Percentiles rank a stretch among this genome's conserved stretches.
Conservation (phyloP, 768 basidiomycete species). For the Xanthoconium stramineum region DNA sequence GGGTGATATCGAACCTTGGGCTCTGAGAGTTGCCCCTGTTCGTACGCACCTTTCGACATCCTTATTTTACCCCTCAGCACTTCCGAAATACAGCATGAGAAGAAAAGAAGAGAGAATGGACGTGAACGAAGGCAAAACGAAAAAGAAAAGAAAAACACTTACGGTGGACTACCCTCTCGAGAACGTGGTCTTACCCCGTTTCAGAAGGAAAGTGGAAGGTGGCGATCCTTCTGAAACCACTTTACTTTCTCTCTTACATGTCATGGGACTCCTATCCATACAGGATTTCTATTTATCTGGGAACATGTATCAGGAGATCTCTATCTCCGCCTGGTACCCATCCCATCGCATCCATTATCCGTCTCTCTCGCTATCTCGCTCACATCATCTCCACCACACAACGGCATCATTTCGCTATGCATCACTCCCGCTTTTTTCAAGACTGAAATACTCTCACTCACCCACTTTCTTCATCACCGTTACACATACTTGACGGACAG, state of each 20-base stretch:
- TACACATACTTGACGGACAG: constrained; percentile 24
- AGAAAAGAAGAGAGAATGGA: constrained; percentile 1
- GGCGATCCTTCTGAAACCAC: constrained; percentile 19
- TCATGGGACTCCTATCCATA: constrained; percentile 28
- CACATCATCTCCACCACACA: constrained; percentile 26
- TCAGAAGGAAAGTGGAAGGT: constrained; percentile 19
- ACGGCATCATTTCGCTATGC: constrained; percentile 28
- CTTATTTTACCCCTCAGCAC: constrained; percentile 7
- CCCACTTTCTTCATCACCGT: constrained; percentile 10
- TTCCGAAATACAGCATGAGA: constrained; percentile 3
- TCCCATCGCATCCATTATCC: constrained; percentile 24
- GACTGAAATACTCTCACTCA: constrained; percentile 13
- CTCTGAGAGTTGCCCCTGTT: constrained; percentile 36
- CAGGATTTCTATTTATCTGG: constrained; percentile 35
- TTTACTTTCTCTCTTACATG: constrained; percentile 21
- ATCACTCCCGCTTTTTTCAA: constrained; percentile 18
- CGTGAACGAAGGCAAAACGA: constrained; percentile 4
- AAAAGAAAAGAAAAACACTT: not conserved
- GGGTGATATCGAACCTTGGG: constrained; percentile 75
- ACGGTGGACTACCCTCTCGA: constrained; percentile 20
- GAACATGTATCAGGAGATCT: constrained; percentile 29
- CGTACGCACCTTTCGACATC: constrained; percentile 10
- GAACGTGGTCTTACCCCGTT: constrained; percentile 20
- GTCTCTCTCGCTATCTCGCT: constrained; percentile 20
- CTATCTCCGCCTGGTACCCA: constrained; percentile 23